Evolutionary conservation across 768 basidiomycete genomes (phyloP).

Genomic region (Podaxis carcinomalis): DNA sequence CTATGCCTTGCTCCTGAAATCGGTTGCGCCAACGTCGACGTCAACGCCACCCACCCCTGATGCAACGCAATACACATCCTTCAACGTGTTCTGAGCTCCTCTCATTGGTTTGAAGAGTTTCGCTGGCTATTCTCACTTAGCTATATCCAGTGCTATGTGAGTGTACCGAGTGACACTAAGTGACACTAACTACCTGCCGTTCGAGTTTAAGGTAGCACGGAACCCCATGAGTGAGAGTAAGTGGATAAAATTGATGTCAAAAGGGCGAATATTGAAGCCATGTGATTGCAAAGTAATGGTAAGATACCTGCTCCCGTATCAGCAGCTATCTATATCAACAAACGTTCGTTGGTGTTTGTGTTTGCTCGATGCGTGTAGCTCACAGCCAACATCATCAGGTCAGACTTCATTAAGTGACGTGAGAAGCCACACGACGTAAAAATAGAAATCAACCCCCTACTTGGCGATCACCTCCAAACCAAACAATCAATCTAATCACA

Average conservation of each 20-base stretch:
- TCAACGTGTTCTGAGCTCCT: background rate
- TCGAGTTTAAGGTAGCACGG: conserved; percentile 63
- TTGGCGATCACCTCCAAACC: no score
- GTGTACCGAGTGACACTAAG: conserved; percentile 78
- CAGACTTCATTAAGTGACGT: no score
- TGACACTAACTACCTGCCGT: conserved; percentile 82
- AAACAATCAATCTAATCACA: no score
- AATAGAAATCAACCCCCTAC: no score
- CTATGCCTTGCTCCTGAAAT: conserved; percentile 9
- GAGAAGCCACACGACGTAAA: no score
- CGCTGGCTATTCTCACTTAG: conserved; percentile 8
- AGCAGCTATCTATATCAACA: no score
- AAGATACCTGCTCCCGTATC: no score
- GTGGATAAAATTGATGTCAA: conserved; percentile 52
- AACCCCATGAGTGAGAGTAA: conserved; percentile 47
- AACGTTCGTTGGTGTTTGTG: no score
- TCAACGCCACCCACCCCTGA: conserved; percentile 13
- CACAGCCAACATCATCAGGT: no score
- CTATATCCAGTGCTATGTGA: conserved; percentile 73
- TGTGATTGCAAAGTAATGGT: conserved; percentile 91
- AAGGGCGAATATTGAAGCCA: conserved; percentile 65
- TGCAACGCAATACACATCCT: conserved; percentile 61
- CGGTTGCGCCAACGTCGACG: background rate
- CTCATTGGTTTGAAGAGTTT: conserved; percentile 60
- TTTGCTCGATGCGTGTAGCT: no score